Base-by-base conservation (phyloP, 768 basidiomycete species). In the Mycena metata region DNA sequence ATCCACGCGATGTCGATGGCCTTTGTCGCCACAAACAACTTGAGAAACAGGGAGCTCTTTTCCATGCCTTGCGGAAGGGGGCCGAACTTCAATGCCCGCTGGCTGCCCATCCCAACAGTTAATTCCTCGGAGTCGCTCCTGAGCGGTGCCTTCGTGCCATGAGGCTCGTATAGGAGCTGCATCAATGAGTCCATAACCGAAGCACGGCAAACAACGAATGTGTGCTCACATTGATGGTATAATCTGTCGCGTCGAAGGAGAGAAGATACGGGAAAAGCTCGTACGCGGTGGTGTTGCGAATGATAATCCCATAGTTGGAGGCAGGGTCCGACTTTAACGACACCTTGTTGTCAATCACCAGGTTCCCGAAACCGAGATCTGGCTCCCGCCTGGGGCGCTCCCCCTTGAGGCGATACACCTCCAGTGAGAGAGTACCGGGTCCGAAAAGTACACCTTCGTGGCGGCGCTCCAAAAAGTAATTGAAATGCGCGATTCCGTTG, bases 401-500 rank as follows among this genome's bases (percentile, higher is more conserved):
- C 5, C 60, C 60, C 33, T 15, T 5, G 7, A 60, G 49, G 60
- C 60, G 60, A 10, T 60, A 23, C 39, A 60, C 15, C 24, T 60
- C 60, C 10, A 60, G 47, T 10, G 30, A 11, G 36, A n/a, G n/a
- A n/a, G n/a, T n/a, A 51, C 35, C 19, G 47, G 47, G 8, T 10
- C 1, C 6, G n/a, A 60, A 47, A 15, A 47, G 45, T 16, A 24
- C 47, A 16, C 60, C 42, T 23, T n/a, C 45, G 10, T 60, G 21
- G 0, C 19, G 45, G 24, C 58, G 45, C 41, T 60, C 36, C 16
- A 60, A 39, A n/a, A 60, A 60, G 36, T 50, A 60, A 15, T 35
- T 41, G 36, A 60, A 60, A 39, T 60, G 60, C 2, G 60, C 60
- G 36, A 60, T 60, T 2, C 60, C 39, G 39, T 30, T 23, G 58